Evolutionary conservation across 176 grass and related monocot species (phyloP).

Genomic region (Pontederia crassipes): DNA sequence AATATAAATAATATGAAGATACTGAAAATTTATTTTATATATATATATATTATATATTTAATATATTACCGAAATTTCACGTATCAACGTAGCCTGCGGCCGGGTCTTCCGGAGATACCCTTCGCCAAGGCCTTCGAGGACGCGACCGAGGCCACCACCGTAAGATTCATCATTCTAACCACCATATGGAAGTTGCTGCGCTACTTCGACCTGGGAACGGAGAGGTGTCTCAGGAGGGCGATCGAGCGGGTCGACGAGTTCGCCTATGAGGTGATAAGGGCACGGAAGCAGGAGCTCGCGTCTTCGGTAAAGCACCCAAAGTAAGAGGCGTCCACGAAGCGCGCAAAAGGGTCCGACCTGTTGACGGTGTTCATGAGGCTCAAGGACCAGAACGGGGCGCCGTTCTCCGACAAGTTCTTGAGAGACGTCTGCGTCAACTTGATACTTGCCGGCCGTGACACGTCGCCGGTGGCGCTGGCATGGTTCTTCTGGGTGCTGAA

Average conservation of each 20-base stretch:
- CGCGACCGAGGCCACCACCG: conserved; percentile 77
- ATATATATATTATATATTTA: too few relatives aligned
- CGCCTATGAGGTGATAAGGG: conserved; percentile 72
- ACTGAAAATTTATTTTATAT: too few relatives aligned
- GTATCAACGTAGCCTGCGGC: too few relatives aligned
- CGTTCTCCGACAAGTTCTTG: conserved; percentile 81
- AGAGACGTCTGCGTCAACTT: conserved; percentile 98
- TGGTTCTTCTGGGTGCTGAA: conserved; percentile 98
- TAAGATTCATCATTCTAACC: conserved; percentile 73
- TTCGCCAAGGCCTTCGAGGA: conserved; percentile 90
- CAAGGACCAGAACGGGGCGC: conserved; percentile 29
- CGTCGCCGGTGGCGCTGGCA: conserved; percentile 88
- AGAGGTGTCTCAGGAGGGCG: conserved; percentile 42
- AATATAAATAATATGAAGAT: too few relatives aligned
- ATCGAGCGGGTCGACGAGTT: conserved; percentile 65
- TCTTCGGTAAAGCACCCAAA: neutral
- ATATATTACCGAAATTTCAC: too few relatives aligned
- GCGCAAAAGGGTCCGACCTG: conserved; percentile 37
- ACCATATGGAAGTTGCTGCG: conserved; percentile 70
- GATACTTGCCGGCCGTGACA: conserved; percentile 89
- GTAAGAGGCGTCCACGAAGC: neutral
- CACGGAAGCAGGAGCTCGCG: conserved; percentile 52
- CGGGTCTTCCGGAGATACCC: conserved; percentile 70
- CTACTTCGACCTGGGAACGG: conserved; percentile 41
- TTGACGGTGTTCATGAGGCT: conserved; percentile 73